These are phyloP conservation scores for Trichoderma orchidacearum DNA, from an alignment of 495 filamentous ascomycete species.

Conservation along the genomic window DNA sequence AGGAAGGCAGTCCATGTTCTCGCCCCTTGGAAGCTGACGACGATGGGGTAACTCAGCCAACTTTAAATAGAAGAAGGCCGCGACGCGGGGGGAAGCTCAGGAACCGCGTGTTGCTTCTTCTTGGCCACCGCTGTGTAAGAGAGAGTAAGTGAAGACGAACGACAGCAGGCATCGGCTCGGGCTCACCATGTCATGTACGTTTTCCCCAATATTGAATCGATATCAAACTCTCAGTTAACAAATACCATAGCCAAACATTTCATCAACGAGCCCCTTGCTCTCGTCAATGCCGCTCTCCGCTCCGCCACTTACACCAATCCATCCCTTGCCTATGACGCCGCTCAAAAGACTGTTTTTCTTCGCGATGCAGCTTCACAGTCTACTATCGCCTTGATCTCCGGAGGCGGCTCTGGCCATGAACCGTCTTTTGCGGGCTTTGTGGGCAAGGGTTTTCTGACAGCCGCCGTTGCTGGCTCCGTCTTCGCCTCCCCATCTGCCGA, in stretches of 20 bases:
- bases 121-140: not conserved
- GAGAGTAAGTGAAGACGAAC: too few relatives aligned
- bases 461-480: constrained; percentile 80
- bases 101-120: not conserved
- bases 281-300: constrained; percentile 69
- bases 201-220: constrained; percentile 5
- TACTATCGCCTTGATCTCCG: constrained; percentile 72
- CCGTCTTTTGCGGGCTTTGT: constrained; percentile 68
- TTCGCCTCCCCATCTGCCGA: constrained; percentile 85
- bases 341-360: constrained; percentile 78
- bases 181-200: not conserved
- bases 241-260: constrained; percentile 62
- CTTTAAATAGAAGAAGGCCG: not conserved
- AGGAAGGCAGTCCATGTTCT: not conserved
- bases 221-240: constrained; percentile 26
- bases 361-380: constrained; percentile 17
- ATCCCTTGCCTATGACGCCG: constrained; percentile 58
- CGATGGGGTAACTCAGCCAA: not conserved
- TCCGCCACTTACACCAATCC: constrained; percentile 77
- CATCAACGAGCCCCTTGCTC: constrained; percentile 67
- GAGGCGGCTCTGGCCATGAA: constrained; percentile 88
- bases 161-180: not conserved
- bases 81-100: not conserved
- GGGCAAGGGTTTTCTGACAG: constrained; percentile 58
- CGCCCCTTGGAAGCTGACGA: not conserved